Evolutionary conservation across 1,284 basidiomycete genomes (phyloP).

Genomic region (Mycocalia duriaeana): DNA sequence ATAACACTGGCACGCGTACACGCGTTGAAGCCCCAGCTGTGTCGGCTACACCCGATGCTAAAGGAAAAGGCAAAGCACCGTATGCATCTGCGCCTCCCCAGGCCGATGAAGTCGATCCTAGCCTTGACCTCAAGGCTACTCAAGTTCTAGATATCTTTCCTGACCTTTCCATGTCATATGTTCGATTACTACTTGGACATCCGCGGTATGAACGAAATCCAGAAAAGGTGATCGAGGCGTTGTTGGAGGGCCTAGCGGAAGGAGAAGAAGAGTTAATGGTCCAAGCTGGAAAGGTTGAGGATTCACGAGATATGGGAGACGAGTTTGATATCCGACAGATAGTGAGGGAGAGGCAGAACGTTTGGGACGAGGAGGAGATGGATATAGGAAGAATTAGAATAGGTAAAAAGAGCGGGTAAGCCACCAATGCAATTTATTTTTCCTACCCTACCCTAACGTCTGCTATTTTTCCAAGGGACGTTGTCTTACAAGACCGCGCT

Average conservation of each 20-base stretch:
- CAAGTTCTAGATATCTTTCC: slow-evolving; percentile 73
- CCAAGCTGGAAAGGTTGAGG: background rate
- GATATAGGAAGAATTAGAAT: slow-evolving; percentile 73
- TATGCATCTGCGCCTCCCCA: background rate
- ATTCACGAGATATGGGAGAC: slow-evolving; percentile 1
- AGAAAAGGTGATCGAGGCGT: slow-evolving; percentile 58
- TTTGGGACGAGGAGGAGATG: slow-evolving; percentile 68
- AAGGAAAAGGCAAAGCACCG: slow-evolving; percentile 36
- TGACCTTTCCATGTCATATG: slow-evolving; percentile 47
- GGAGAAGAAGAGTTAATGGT: slow-evolving; percentile 30
- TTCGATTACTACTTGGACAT: slow-evolving; percentile 51
- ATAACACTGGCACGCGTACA: slow-evolving; percentile 28
- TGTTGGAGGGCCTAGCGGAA: slow-evolving; percentile 70
- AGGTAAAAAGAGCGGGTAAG: slow-evolving; percentile 37
- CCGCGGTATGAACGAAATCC: slow-evolving; percentile 43
- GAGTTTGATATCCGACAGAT: slow-evolving; percentile 26
- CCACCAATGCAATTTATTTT: too few relatives aligned
- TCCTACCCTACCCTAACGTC: background rate
- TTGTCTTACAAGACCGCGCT: slow-evolving; percentile 48
- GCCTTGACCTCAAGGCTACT: slow-evolving; percentile 51
- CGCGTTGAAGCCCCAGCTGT: background rate
- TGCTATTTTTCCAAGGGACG: slow-evolving; percentile 25
- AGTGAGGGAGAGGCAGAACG: slow-evolving; percentile 54
- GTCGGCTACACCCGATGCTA: slow-evolving; percentile 3
- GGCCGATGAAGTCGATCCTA: slow-evolving; percentile 23